Conservation (phyloP, 352 stramenopile genomes). For the Blastocystis sp. region DNA sequence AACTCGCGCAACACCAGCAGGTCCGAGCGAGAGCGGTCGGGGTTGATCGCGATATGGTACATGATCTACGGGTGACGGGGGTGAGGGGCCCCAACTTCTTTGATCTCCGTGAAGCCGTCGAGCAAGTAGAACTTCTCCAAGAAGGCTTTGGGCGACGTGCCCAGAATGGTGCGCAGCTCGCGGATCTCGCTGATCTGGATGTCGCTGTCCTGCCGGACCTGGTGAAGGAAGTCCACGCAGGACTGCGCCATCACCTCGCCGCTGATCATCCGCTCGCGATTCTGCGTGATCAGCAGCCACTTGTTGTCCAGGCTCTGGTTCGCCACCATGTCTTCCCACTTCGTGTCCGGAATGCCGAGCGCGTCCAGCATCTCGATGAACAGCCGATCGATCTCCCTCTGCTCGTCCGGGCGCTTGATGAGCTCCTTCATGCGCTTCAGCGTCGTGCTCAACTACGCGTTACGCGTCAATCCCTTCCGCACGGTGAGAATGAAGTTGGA, state of each 20-base stretch:
- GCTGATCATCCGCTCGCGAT: constrained; percentile 13
- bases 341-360: constrained; percentile 36
- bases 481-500: constrained; percentile 50
- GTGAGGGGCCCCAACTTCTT: not conserved
- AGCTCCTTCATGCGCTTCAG: constrained; percentile 40
- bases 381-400: constrained; percentile 28
- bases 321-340: constrained; percentile 41
- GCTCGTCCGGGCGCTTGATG: not conserved
- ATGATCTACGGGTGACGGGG: not conserved
- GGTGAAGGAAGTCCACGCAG: constrained; percentile 45
- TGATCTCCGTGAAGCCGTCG: not conserved
- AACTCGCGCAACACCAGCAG: constrained; percentile 16
- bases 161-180: constrained; percentile 28
- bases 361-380: constrained; percentile 52
- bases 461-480: not conserved
- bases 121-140: constrained; percentile 45
- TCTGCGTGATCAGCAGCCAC: constrained; percentile 48
- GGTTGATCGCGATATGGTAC: not conserved
- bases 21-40: not conserved
- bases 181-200: constrained; percentile 34
- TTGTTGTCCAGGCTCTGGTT: constrained; percentile 23
- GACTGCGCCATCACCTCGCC: constrained; percentile 40
- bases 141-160: constrained; percentile 44
- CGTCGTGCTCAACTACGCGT: constrained; percentile 1
- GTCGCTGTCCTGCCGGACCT: not conserved